Conservation (phyloP, 495 filamentous ascomycete species). For the Schizothecium vesticola region DNA sequence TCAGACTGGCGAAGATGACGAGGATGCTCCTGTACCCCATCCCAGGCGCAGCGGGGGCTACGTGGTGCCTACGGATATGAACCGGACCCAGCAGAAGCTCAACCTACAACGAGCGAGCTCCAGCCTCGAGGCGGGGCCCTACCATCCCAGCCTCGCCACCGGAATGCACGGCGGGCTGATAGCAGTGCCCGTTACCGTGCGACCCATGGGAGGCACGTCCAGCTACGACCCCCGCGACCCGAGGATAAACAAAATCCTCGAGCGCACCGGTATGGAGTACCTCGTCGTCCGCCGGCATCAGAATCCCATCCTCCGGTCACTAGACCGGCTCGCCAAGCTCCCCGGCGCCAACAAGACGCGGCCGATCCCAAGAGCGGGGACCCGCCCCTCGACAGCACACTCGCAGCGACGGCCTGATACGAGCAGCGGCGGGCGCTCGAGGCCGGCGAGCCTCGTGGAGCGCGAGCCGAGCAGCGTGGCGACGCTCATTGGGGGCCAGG, state of each 20-base stretch:
- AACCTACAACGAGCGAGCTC: constrained; percentile 65
- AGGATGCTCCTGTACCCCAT: constrained; percentile 22
- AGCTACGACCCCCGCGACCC: constrained; percentile 46
- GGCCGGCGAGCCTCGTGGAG: neutral
- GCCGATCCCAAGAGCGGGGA: constrained; percentile 34
- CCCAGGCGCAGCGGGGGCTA: constrained; percentile 14
- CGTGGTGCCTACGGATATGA: constrained; percentile 45
- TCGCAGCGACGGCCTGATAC: constrained; percentile 12
- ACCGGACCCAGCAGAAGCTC: constrained; percentile 65
- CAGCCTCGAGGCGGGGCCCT: constrained; percentile 52
- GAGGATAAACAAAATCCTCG: constrained; percentile 51
- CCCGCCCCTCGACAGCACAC: constrained; percentile 14
- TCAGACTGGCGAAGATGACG: constrained; percentile 34
- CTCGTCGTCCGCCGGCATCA: constrained; percentile 62
- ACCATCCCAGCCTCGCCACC: constrained; percentile 21
- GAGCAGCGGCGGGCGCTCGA: constrained; percentile 6
- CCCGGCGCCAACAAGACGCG: constrained; percentile 44
- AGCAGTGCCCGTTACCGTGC: constrained; percentile 29
- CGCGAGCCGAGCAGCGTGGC: neutral
- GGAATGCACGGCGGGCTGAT: constrained; percentile 27
- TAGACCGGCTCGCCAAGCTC: constrained; percentile 47
- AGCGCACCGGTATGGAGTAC: constrained; percentile 61
- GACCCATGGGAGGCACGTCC: constrained; percentile 33
- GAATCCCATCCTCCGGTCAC: constrained; percentile 56
- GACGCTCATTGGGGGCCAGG: constrained; percentile 17